Conservation (phyloP, 805 yeast genomes). For the Metschnikowia bowlesiae region DNA sequence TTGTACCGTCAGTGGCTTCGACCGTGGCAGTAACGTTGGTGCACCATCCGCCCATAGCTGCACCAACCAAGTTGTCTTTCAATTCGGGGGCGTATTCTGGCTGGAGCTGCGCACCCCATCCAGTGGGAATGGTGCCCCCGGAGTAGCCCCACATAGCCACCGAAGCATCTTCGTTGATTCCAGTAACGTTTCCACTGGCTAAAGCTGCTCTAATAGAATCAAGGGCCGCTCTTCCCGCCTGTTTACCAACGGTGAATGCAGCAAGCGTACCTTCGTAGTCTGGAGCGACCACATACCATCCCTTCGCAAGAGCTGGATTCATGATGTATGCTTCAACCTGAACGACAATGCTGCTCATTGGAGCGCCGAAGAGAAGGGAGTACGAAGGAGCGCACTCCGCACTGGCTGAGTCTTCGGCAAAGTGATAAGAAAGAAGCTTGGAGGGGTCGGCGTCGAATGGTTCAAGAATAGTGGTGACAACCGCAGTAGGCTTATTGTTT, state of each 20-base stretch:
- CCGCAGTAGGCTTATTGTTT: conserved; percentile 18
- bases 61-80: conserved; percentile 23
- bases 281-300: conserved; percentile 31
- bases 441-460: conserved; percentile 23
- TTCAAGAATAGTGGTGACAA: conserved; percentile 21
- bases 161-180: conserved; percentile 18
- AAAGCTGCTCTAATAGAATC: conserved; percentile 30
- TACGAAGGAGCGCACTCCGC: conserved; percentile 22
- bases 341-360: conserved; percentile 11
- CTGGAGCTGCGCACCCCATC: conserved; percentile 37
- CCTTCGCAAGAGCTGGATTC: conserved; percentile 18
- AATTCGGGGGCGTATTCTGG: conserved; percentile 35
- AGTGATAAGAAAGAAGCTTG: conserved; percentile 19
- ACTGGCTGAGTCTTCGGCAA: conserved; percentile 20
- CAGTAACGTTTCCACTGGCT: conserved; percentile 15
- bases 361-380: conserved; percentile 15
- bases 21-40: conserved; percentile 30
- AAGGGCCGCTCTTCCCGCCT: conserved; percentile 28
- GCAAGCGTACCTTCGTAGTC: conserved; percentile 34
- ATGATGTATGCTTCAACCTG: conserved; percentile 17
- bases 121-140: conserved; percentile 36
- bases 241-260: conserved; percentile 30
- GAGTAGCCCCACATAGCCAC: conserved; percentile 34
- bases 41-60: conserved; percentile 34
- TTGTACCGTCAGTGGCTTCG: conserved; percentile 21